Evolutionary conservation across 139 green algal genomes (phyloP), one percentile per base, ranked within the genome.

Genomic region (Chlamydomonas sp.): DNA sequence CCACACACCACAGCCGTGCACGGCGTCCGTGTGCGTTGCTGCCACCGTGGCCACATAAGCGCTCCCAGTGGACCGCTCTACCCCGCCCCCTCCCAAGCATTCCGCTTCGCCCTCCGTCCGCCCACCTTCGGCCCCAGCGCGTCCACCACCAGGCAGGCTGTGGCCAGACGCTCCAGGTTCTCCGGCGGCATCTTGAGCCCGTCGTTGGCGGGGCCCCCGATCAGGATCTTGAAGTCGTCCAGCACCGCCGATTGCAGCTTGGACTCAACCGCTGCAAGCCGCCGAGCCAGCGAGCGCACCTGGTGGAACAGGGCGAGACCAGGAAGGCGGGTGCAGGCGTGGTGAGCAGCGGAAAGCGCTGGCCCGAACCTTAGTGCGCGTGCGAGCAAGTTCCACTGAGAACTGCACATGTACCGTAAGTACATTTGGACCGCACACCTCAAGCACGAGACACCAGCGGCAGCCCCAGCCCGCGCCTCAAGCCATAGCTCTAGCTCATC

Each of bases 111-210:
- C 31, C 31, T 64, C 64, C 49, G 49, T 9, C 3, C 49, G 5
- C 86, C 4, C 86, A 96, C 95, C 93, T 95, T 95, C 74, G 94
- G 92, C 2, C 98, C 98, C 20, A 99, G 92, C 1, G 96, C 97
- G 76, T 98, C 96, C 57, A 98, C 94, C 78, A 99, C 97, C 71
- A 97, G 89, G 93, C 98, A 99, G 63, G 96, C 98, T 69, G 95
- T 96, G 5, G 90, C 90, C 81, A 99, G 92, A n/a, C 96, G 91
- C 79, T 98, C 96, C 86, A 98, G 90, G 76, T 95, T 93, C 77
- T 97, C 91, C 20, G 92, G 92, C 6, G 90, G 86, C 68, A 91
- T 86, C 88, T 88, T 86, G 20, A 79, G 9, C 0, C 61, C 61
- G 82, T 86, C 82, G 8, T 86, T 76, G 59, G 80, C 61, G 14